Evolutionary conservation across 768 basidiomycete species (phyloP).

Genomic region (Podaxis sp.): DNA sequence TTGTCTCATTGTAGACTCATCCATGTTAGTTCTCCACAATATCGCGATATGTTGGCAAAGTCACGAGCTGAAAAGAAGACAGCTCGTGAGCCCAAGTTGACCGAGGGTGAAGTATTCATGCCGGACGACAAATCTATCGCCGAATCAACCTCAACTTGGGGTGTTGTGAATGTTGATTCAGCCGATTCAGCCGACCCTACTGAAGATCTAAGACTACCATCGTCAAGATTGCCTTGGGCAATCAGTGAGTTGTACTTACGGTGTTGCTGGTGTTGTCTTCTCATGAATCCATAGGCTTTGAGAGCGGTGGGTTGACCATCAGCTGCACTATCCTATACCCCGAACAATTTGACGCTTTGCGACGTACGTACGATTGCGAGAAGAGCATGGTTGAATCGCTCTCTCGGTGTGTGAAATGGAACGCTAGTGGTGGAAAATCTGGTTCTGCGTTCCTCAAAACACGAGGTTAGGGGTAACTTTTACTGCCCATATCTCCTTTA

Average conservation of each 20-base stretch:
- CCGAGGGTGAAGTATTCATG: slow-evolving; percentile 86
- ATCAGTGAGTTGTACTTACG: slow-evolving; percentile 52
- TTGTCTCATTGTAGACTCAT: slow-evolving; percentile 2
- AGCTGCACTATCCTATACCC: slow-evolving; percentile 95
- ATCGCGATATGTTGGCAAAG: slow-evolving; percentile 75
- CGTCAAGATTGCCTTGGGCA: slow-evolving; percentile 79
- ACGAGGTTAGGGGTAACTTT: slow-evolving; percentile 51
- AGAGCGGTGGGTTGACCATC: slow-evolving; percentile 86
- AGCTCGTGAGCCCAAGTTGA: slow-evolving; percentile 52
- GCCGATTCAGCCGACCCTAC: slow-evolving; percentile 65
- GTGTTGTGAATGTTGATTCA: slow-evolving; percentile 82
- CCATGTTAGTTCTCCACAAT: slow-evolving; percentile 65
- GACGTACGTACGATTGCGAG: slow-evolving; percentile 91
- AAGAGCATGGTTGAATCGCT: slow-evolving; percentile 92
- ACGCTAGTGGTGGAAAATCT: slow-evolving; percentile 93
- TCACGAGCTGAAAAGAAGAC: slow-evolving; percentile 77
- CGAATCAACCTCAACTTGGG: slow-evolving; percentile 89
- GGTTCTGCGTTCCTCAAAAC: slow-evolving; percentile 97
- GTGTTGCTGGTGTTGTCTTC: slow-evolving; percentile 7
- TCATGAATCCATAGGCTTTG: slow-evolving; percentile 58
- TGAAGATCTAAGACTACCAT: slow-evolving; percentile 72
- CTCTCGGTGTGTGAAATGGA: slow-evolving; percentile 94
- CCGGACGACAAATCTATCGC: slow-evolving; percentile 82
- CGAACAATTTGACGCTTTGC: slow-evolving; percentile 93
- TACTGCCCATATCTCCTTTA: background rate